Evolutionary conservation across 2,329 filamentous ascomycete genomes (phyloP).

Genomic region (Camptophora hylomeconis): DNA sequence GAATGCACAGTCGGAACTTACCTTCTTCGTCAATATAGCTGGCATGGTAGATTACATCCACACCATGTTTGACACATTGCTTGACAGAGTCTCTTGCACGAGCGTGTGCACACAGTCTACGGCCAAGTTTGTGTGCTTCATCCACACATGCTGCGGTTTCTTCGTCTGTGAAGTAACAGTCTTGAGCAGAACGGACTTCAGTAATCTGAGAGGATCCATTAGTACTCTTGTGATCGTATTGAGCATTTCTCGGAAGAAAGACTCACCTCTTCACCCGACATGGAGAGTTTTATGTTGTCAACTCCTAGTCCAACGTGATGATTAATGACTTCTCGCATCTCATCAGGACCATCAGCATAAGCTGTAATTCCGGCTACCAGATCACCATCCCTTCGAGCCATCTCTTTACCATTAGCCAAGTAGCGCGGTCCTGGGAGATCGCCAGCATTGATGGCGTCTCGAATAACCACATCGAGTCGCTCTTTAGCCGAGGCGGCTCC

Average conservation of each 20-base stretch:
- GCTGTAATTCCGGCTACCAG: constrained; percentile 31
- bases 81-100: constrained; percentile 32
- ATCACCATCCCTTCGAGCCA: constrained; percentile 32
- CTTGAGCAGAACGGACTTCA: constrained; percentile 25
- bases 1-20: constrained; percentile 1
- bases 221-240: not conserved
- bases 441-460: constrained; percentile 37
- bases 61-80: constrained; percentile 31
- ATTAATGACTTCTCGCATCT: constrained; percentile 28
- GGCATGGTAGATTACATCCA: constrained; percentile 37
- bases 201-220: constrained; percentile 15
- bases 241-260: too few species aligned
- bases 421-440: constrained; percentile 35
- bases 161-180: constrained; percentile 34
- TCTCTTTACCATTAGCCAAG: constrained; percentile 37
- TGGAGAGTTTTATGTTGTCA: constrained; percentile 33
- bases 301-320: constrained; percentile 26
- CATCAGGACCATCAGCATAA: constrained; percentile 28
- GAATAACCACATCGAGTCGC: constrained; percentile 33
- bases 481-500: constrained; percentile 36
- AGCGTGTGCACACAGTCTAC: constrained; percentile 32
- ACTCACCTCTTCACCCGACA: constrained; percentile 27
- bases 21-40: constrained; percentile 30
- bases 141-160: constrained; percentile 37
- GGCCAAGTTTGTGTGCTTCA: constrained; percentile 26